A percentile compares a stretch with the other conserved stretches of the same genome.
These are phyloP conservation scores for Spathaspora gorwiae DNA, from an alignment of 805 yeast genomes.

Conservation along the genomic window DNA sequence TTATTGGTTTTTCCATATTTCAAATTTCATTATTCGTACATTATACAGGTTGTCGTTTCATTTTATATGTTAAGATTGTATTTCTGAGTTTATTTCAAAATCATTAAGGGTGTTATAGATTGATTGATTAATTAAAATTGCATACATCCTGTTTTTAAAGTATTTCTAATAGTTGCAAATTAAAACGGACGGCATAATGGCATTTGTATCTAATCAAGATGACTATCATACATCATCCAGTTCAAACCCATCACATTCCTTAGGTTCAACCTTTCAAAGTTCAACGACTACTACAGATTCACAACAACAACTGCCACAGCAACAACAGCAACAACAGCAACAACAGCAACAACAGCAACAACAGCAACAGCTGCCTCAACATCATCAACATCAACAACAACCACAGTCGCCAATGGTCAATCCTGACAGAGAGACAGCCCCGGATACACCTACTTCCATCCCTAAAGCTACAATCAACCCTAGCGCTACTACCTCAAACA, in stretches of 20 bases:
- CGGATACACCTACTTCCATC: background rate
- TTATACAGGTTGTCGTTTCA: too few species aligned
- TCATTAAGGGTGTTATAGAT: too few species aligned
- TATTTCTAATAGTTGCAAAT: background rate
- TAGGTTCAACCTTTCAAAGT: background rate
- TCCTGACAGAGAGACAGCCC: background rate
- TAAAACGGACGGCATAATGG: background rate
- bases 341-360: background rate
- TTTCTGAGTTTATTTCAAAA: too few species aligned
- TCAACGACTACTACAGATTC: background rate
- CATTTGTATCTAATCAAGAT: background rate
- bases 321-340: background rate
- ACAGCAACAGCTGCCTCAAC: background rate
- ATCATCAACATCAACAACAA: background rate
- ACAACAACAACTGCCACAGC: background rate
- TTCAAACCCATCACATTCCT: background rate
- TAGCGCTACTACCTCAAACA: slow-evolving; percentile 18
- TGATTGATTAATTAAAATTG: too few species aligned
- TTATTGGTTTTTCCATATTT: too few species aligned
- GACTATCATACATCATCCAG: background rate
- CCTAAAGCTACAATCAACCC: slow-evolving; percentile 7
- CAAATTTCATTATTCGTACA: too few species aligned
- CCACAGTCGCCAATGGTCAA: background rate
- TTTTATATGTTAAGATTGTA: too few species aligned
- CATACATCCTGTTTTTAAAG: too few species aligned